Base-by-base conservation (phyloP, 2,329 filamentous ascomycete genomes). In the Drechslera avenae region DNA sequence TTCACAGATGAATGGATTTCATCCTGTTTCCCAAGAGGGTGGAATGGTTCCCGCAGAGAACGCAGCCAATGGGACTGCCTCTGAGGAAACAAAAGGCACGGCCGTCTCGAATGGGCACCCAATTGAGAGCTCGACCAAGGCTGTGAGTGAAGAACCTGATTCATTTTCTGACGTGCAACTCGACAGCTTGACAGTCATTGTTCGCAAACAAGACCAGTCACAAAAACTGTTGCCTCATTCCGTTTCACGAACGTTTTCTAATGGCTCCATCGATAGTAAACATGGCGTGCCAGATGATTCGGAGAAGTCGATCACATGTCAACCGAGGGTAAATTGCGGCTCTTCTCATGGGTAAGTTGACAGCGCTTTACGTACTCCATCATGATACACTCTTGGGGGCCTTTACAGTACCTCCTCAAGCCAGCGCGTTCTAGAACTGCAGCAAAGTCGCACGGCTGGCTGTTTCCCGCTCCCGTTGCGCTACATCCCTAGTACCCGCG, bases 181-280 rank as follows among this genome's bases (percentile, higher is more conserved):
- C 54, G 75, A 78, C 58, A 74, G 74, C 48, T 74, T 85, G 56
- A 77, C 76, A 34, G 80, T 83, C 52, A 73, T 85, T 54, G 78
- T 84, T 46, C 78, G 73, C 60, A 76, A 72, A 46, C 72, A 73
- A 63, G 68, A 66, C 45, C 57, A 61, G 46, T 55, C 51, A 49
- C 66, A 64, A 66, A 59, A 65, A 63, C 67, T 56, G 58, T 70
- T 59, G 63, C 51, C 73, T 54, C 54, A 56, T 54, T 57, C 49
- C 47, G 52, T 60, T 52, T 60, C 65, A 50, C 75, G 78, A 68
- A 82, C 79, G 16, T 82, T 82, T 69, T 82, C 81, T 55, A 81
- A 83, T 68, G 78, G 79, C 56, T 81, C 77, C 41, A 79, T 84
- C 70, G 78, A 85, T 72, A 77, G 76, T 63, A 77, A 74, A 68